These are phyloP conservation scores for Exutisphaerella laricina DNA, from an alignment of 2,329 filamentous ascomycete genomes.

Conservation along the genomic window DNA sequence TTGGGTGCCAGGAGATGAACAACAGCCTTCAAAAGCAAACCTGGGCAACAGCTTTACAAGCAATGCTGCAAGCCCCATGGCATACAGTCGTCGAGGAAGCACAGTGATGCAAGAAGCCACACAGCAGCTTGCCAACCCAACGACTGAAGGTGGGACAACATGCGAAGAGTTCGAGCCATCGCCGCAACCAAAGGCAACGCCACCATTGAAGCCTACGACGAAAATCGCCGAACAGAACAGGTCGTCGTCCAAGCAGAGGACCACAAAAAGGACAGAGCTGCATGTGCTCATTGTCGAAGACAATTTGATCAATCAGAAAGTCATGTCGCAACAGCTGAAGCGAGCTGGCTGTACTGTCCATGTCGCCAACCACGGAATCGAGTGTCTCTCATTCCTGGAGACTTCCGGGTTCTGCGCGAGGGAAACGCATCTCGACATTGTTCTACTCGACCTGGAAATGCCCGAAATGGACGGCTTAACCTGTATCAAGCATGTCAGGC, in stretches of 20 bases:
- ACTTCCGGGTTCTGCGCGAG: slow-evolving; percentile 22
- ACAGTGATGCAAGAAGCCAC: slow-evolving; percentile 10
- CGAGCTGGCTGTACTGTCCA: slow-evolving; percentile 27
- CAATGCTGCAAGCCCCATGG: slow-evolving; percentile 24
- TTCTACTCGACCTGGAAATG: slow-evolving; percentile 34
- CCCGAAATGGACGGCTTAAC: slow-evolving; percentile 32
- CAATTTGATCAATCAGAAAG: slow-evolving; percentile 33
- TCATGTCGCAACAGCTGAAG: slow-evolving; percentile 28
- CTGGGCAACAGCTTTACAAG: slow-evolving; percentile 17
- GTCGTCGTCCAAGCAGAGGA: not conserved
- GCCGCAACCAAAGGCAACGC: slow-evolving; percentile 2
- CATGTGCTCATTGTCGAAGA: slow-evolving; percentile 32
- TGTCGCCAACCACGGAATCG: slow-evolving; percentile 31
- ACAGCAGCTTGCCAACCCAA: slow-evolving; percentile 6
- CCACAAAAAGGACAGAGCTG: slow-evolving; percentile 12
- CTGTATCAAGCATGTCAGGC: slow-evolving; percentile 29
- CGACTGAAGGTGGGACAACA: slow-evolving; percentile 8
- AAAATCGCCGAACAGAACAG: not conserved
- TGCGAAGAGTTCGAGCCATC: slow-evolving; percentile 13
- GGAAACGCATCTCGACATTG: slow-evolving; percentile 23
- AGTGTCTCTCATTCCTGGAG: slow-evolving; percentile 29
- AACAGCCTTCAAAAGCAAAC: slow-evolving; percentile 1
- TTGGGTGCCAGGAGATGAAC: slow-evolving; percentile 11
- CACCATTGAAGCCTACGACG: not conserved
- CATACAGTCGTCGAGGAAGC: slow-evolving; percentile 24